These are phyloP conservation scores for Lactarius psammicola DNA, from an alignment of 768 basidiomycete genomes.

Conservation along the genomic window DNA sequence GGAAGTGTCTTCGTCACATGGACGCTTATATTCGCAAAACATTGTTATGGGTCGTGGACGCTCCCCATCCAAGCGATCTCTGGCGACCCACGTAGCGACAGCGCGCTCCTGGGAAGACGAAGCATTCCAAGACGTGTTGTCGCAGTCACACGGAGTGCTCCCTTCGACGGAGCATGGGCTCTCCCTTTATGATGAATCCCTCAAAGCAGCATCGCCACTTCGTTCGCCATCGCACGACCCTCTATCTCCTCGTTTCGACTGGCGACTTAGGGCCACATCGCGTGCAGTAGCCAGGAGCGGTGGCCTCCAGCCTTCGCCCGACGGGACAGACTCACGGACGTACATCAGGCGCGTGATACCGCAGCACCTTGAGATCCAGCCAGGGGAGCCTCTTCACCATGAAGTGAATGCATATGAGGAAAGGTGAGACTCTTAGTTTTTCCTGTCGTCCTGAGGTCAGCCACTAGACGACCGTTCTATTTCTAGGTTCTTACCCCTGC, in stretches of 20 bases:
- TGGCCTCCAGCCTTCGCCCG: conserved; percentile 22
- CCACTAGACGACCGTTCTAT: background rate
- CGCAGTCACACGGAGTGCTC: background rate
- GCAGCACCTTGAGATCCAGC: conserved; percentile 35
- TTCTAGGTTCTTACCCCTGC: conserved; percentile 48
- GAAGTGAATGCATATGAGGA: conserved; percentile 54
- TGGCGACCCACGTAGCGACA: background rate
- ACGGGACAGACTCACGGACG: conserved; percentile 25
- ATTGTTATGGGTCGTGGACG: background rate
- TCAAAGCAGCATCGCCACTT: conserved; percentile 17
- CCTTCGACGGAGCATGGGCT: background rate
- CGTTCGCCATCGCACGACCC: background rate
- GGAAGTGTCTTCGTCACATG: background rate
- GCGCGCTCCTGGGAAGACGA: conserved; percentile 13
- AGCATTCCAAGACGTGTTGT: conserved; percentile 11
- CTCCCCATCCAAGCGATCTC: conserved; percentile 1
- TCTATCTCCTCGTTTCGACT: conserved; percentile 51
- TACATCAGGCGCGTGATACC: conserved; percentile 43
- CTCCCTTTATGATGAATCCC: conserved; percentile 3
- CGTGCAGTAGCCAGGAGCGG: conserved; percentile 30
- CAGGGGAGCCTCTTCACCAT: conserved; percentile 45
- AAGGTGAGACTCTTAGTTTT: conserved; percentile 41
- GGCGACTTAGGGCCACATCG: conserved; percentile 57
- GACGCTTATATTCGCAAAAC: background rate
- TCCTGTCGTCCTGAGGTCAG: background rate